Percentiles rank a stretch among this genome's conserved stretches.
These are phyloP conservation scores for Cercophora samala DNA, from an alignment of 495 filamentous ascomycete species.

Conservation along the genomic window DNA sequence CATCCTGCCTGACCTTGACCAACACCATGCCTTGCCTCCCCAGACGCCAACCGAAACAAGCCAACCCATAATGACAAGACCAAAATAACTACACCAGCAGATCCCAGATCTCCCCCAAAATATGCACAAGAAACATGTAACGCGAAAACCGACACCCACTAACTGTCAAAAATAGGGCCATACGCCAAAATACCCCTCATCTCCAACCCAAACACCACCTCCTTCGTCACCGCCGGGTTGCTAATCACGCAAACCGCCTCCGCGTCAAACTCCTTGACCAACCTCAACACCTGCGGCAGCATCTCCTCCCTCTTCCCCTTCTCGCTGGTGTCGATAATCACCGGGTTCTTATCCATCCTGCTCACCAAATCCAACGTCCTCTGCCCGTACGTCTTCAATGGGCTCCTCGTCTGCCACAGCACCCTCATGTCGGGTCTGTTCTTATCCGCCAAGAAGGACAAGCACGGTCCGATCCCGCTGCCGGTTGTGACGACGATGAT, in stretches of 20 bases:
- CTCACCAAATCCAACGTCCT: constrained; percentile 40
- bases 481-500: constrained; percentile 68
- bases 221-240: constrained; percentile 61
- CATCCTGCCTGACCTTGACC: not conserved
- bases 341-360: constrained; percentile 37
- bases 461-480: constrained; percentile 64
- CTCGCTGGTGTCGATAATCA: constrained; percentile 44
- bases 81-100: constrained; percentile 1
- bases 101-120: not conserved
- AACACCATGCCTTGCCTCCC: not conserved
- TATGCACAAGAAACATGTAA: not conserved
- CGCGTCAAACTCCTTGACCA: constrained; percentile 56
- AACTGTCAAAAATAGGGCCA: constrained; percentile 78
- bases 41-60: not conserved
- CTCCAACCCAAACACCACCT: constrained; percentile 61
- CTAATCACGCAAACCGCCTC: constrained; percentile 72
- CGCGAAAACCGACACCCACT: constrained; percentile 3
- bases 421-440: constrained; percentile 34
- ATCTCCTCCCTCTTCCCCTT: constrained; percentile 39
- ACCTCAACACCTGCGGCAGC: constrained; percentile 50
- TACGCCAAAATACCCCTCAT: constrained; percentile 64
- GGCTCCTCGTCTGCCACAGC: constrained; percentile 48
- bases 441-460: constrained; percentile 40
- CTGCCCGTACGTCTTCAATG: constrained; percentile 43
- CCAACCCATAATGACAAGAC: not conserved